Evolutionary conservation across 2,329 filamentous ascomycete species (phyloP).

Genomic region (Penicillium decumbens): DNA sequence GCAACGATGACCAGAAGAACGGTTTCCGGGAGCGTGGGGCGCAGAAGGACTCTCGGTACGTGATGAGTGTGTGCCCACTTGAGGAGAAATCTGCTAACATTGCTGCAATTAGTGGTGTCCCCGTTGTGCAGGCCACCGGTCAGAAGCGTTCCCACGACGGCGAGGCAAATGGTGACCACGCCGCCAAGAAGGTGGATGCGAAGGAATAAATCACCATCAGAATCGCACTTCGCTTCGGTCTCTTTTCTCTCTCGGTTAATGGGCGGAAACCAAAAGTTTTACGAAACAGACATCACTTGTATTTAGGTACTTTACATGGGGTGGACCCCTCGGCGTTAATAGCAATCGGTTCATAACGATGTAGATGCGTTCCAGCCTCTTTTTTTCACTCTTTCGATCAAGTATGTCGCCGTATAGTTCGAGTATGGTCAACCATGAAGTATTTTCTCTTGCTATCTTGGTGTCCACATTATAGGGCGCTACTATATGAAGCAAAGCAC

Average conservation of each 20-base stretch:
- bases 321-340: constrained; percentile 21
- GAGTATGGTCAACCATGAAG: no score
- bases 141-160: constrained; percentile 48
- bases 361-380: not conserved
- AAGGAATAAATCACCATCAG: constrained; percentile 34
- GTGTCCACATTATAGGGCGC: no score
- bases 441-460: no score
- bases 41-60: constrained; percentile 43
- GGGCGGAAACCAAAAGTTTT: constrained; percentile 22
- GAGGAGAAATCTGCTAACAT: not conserved
- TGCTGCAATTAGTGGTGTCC: constrained; percentile 37
- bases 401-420: not conserved
- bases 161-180: constrained; percentile 35
- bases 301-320: constrained; percentile 15
- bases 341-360: constrained; percentile 10
- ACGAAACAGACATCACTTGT: constrained; percentile 19
- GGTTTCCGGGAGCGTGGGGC: constrained; percentile 35
- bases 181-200: constrained; percentile 48
- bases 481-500: no score
- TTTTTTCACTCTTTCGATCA: not conserved
- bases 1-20: constrained; percentile 43
- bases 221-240: constrained; percentile 11
- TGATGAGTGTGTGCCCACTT: not conserved
- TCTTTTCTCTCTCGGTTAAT: constrained; percentile 16
- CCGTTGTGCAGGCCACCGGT: constrained; percentile 41